These are phyloP conservation scores for Ceratocystis alfenasii DNA, from an alignment of 2,329 filamentous ascomycete genomes.

Conservation along the genomic window DNA sequence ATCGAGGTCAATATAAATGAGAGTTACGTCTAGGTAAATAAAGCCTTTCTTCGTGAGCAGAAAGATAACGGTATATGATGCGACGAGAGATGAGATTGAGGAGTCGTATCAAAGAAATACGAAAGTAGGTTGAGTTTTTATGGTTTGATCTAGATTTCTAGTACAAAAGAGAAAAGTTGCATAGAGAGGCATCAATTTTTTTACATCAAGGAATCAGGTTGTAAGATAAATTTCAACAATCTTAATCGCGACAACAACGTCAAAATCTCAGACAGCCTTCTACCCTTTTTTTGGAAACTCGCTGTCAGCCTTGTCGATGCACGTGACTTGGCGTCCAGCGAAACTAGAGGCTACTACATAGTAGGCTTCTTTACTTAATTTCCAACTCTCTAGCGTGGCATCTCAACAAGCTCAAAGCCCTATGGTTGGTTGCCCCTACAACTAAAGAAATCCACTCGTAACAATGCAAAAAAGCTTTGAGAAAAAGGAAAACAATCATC, in stretches of 20 bases:
- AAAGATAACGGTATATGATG: too few relatives aligned
- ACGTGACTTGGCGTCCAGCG: slow-evolving; percentile 20
- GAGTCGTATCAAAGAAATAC: too few relatives aligned
- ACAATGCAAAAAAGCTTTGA: background rate
- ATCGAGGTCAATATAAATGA: background rate
- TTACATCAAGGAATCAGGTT: too few relatives aligned
- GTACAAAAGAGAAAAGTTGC: too few relatives aligned
- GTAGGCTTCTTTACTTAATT: background rate
- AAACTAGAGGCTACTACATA: background rate
- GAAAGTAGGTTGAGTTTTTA: too few relatives aligned
- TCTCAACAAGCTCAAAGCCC: background rate
- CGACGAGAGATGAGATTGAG: too few relatives aligned
- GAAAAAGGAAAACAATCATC: background rate
- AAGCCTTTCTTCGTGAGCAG: background rate
- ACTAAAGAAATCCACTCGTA: slow-evolving; percentile 3
- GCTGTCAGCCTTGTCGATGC: slow-evolving; percentile 7
- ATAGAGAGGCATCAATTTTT: too few relatives aligned
- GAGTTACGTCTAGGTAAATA: background rate
- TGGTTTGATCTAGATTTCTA: too few relatives aligned
- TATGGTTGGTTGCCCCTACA: slow-evolving; percentile 18
- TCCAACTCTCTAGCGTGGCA: background rate
- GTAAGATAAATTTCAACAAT: background rate
- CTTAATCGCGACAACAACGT: background rate
- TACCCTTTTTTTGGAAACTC: background rate
- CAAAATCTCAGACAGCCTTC: background rate